These are phyloP conservation scores for Lasiodiplodia citricola DNA, from an alignment of 2,329 filamentous ascomycete species.

Conservation along the genomic window DNA sequence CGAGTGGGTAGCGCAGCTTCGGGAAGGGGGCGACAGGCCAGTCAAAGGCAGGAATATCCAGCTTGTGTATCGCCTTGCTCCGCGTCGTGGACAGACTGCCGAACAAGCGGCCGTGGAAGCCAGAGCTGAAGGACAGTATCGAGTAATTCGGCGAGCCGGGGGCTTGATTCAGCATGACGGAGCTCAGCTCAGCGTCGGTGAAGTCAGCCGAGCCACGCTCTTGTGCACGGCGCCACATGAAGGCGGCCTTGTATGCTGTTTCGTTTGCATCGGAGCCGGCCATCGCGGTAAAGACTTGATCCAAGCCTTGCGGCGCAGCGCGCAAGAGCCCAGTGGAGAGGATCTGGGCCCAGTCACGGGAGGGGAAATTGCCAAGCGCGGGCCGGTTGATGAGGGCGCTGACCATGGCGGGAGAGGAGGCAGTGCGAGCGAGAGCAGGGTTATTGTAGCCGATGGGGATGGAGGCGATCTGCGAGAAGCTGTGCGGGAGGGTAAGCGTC, in stretches of 20 bases:
- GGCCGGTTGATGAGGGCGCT: constrained; percentile 85
- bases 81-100: constrained; percentile 86
- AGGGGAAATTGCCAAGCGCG: constrained; percentile 88
- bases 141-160: constrained; percentile 80
- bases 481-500: constrained; percentile 38
- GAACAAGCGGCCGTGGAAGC: constrained; percentile 90
- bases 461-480: constrained; percentile 89
- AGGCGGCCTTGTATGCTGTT: constrained; percentile 92
- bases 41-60: constrained; percentile 93
- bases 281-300: constrained; percentile 91
- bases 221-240: constrained; percentile 86
- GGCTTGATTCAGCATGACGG: constrained; percentile 79
- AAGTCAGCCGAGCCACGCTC: constrained; percentile 83
- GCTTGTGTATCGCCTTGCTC: constrained; percentile 92
- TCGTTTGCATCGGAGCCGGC: constrained; percentile 93
- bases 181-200: constrained; percentile 74
- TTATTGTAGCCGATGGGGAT: constrained; percentile 96
- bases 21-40: constrained; percentile 94
- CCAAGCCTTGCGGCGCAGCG: constrained; percentile 79
- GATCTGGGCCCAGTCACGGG: constrained; percentile 79
- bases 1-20: constrained; percentile 81
- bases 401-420: constrained; percentile 78
- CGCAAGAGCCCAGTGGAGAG: constrained; percentile 80
- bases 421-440: constrained; percentile 71
- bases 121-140: constrained; percentile 86